These are phyloP conservation scores for Malus orientalis DNA, from an alignment of 306 rosid genomes.

Conservation along the genomic window DNA sequence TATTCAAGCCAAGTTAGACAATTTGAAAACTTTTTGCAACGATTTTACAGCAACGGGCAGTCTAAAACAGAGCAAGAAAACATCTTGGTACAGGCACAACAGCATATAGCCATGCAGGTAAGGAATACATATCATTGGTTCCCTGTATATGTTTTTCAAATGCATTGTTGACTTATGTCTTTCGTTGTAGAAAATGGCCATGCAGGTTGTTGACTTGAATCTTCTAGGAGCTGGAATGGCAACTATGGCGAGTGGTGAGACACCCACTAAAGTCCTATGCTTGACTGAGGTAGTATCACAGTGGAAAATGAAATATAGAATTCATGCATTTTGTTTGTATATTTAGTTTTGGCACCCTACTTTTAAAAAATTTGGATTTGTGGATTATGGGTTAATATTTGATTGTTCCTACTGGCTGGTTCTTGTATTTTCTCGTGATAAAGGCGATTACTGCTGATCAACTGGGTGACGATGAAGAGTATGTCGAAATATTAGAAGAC, in stretches of 20 bases:
- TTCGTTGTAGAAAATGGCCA: slow-evolving; percentile 42
- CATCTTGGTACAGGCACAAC: slow-evolving; percentile 64
- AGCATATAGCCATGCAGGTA: slow-evolving; percentile 74
- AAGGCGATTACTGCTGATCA: slow-evolving; percentile 61
- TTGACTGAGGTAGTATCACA: slow-evolving; percentile 47
- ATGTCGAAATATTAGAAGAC: slow-evolving; percentile 69
- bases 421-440: slow-evolving; percentile 8
- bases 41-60: slow-evolving; percentile 40
- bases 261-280: slow-evolving; percentile 59
- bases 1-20: neutral
- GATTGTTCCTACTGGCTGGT: slow-evolving; percentile 7
- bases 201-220: slow-evolving; percentile 51
- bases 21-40: neutral
- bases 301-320: neutral
- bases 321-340: neutral
- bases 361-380: neutral
- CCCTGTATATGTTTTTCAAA: slow-evolving; percentile 2
- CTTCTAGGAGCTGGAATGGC: slow-evolving; percentile 36
- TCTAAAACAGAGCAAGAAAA: slow-evolving; percentile 73
- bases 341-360: neutral
- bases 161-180: neutral
- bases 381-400: neutral
- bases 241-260: slow-evolving; percentile 24
- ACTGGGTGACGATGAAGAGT: slow-evolving; percentile 45
- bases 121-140: neutral